A percentile compares a stretch with the other conserved stretches of the same genome.
Evolutionary conservation across 2,329 filamentous ascomycete species (phyloP).

Genomic region (Sarocladium brachiariae): DNA sequence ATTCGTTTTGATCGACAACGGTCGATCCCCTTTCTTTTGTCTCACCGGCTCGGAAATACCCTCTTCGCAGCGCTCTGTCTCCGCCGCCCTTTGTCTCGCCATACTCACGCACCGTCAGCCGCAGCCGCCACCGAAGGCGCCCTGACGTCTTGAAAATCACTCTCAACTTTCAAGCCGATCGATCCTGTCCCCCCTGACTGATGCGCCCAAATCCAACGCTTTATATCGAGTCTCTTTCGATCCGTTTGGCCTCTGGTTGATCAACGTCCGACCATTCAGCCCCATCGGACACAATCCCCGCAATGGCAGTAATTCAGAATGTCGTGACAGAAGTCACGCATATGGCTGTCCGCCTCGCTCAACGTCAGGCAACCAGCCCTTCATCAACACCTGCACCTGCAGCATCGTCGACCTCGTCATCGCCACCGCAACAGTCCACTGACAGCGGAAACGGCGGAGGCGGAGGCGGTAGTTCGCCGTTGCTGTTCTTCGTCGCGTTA

Average conservation of each 20-base stretch:
- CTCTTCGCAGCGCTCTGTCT: not conserved
- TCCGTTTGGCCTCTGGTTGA: constrained; percentile 1
- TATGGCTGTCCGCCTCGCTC: constrained; percentile 29
- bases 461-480: constrained; percentile 32
- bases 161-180: not conserved
- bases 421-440: constrained; percentile 12
- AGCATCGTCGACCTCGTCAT: constrained; percentile 13
- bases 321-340: constrained; percentile 29
- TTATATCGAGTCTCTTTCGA: not conserved
- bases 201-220: not conserved
- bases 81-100: constrained; percentile 1
- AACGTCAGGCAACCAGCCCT: constrained; percentile 7
- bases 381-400: constrained; percentile 14
- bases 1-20: not conserved
- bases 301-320: constrained; percentile 31
- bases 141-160: not conserved
- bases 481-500: constrained; percentile 82
- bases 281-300: constrained; percentile 10
- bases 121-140: not conserved
- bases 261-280: not conserved
- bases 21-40: constrained; percentile 1
- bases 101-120: constrained; percentile 3
- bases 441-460: constrained; percentile 12
- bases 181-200: not conserved
- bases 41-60: not conserved